Evolutionary conservation across 441 rosid species (phyloP), one percentile per base, ranked within the genome.

Genomic region (Populus tomentosa): DNA sequence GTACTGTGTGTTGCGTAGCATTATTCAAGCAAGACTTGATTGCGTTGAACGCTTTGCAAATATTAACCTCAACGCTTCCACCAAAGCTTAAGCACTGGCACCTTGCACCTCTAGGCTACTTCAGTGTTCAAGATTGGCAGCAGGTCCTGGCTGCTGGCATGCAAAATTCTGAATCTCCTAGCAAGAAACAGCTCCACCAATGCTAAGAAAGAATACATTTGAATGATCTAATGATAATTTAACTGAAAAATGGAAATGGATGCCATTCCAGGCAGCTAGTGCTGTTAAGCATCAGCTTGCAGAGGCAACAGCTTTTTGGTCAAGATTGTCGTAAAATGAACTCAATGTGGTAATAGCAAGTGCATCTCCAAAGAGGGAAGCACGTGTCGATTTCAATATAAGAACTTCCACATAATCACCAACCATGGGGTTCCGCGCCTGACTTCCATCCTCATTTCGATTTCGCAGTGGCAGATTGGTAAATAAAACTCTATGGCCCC

Each of bases 361-460:
- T 67, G 97, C 97, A 80, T 90, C 90, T 59, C 99, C 97, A 36
- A 68, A 90, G 50, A 93, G 81, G 4, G 99, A 90, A 36, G 99
- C 93, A 21, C 88, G 84, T 2, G 97, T 78, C 5, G 97, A 90
- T 85, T 85, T 89, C 75, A 75, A 74, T 38, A 95, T 88, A 78
- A 26, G 80, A 71, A 95, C 93, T 86, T 95, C 98, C 73, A 93
- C 91, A 36, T 84, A 93, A 72, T 95, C 98, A 8, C 99, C 98
- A 50, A 88, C 73, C 0, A 80, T 78, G 13, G 99, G 97, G 63
- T 82, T 88, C 77, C 90, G 83, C 78, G 79, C 75, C 32, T 66
- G 73, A 69, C 26, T 83, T 1, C 33, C 20, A 73, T 59, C 80
- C 67, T 77, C 68, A 23, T 76, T 83, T 74, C 83, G 88, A 46